A percentile compares a stretch with the other conserved stretches of the same genome.
Conservation (phyloP, 441 rosid species). For the Omphalea diandra region DNA sequence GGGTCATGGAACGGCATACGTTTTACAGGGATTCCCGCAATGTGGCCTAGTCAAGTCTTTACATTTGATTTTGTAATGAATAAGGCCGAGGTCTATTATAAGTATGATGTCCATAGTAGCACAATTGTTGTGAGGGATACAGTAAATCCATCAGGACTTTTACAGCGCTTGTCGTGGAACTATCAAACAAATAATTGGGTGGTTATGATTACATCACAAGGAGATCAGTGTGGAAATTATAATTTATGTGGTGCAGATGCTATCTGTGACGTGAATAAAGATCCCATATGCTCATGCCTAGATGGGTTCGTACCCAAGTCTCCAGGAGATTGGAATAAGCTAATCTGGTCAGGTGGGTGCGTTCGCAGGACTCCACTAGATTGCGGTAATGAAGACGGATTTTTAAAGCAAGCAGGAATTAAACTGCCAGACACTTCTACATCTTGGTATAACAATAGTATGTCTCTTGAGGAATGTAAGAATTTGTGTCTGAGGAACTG, state of each 20-base stretch:
- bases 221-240: slow-evolving; percentile 41
- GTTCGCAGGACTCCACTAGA: slow-evolving; percentile 29
- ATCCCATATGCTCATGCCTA: slow-evolving; percentile 49
- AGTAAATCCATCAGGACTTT: slow-evolving; percentile 36
- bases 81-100: slow-evolving; percentile 40
- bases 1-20: slow-evolving; percentile 61
- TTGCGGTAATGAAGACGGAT: slow-evolving; percentile 20
- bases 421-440: slow-evolving; percentile 53
- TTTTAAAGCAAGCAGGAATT: slow-evolving; percentile 34
- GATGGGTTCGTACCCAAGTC: slow-evolving; percentile 50
- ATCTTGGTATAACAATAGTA: slow-evolving; percentile 27
- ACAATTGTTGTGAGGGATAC: slow-evolving; percentile 33
- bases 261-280: slow-evolving; percentile 34
- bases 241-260: slow-evolving; percentile 68
- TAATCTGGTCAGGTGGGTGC: slow-evolving; percentile 69
- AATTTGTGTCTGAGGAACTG: slow-evolving; percentile 47
- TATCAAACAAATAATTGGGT: slow-evolving; percentile 40
- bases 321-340: slow-evolving; percentile 37
- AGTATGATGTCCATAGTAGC: slow-evolving; percentile 18
- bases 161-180: slow-evolving; percentile 46
- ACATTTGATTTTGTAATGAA: slow-evolving; percentile 32
- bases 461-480: slow-evolving; percentile 45
- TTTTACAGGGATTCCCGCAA: slow-evolving; percentile 47
- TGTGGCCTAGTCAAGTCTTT: slow-evolving; percentile 28
- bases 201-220: slow-evolving; percentile 33